Base-by-base conservation (phyloP, 306 rosid genomes). In the Vachellia pachyceras region DNA sequence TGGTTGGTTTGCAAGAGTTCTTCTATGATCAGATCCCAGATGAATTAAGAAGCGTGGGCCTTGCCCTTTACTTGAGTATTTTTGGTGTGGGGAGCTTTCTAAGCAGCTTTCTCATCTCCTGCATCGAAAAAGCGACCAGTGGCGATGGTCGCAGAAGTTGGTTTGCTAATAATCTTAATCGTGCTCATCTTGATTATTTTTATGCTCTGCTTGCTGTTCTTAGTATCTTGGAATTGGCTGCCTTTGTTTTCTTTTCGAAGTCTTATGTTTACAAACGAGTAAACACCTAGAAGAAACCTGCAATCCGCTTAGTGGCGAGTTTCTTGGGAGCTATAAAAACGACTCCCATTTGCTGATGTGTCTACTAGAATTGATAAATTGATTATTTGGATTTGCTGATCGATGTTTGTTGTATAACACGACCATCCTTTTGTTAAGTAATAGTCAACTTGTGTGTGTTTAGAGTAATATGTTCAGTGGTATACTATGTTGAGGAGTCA, bases 1-100 rank as follows among this genome's bases (percentile, higher is more conserved):
- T 90, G 88, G 89, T 93, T 61, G 97, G 96, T 57, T 83, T 93
- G n/a, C 92, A 93, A 72, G 97, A 93, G 67, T 91, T 91, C 71
- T 93, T 93, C 83, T 91, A 93, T 50, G 92, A 90, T 63, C 97
- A 91, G 66, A 89, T 88, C 39, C 96, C 96, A 54, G 72, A 52
- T 49, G 94, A 90, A 74, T 42, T 91, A 39, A 82, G 89, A 79
- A 93, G 97, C 66, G 46, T 91, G 25, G 97, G 96, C 40, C 85
- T 91, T 25, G 89, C 94, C 37, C 85, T 91, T 10, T 90, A 83
- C 79, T 78, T 86, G 29, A 89, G 94, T 63, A 88, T 91, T 42
- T 65, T 88, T 44, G 94, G 96, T 4, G 81, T 91, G 6, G 97
- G 94, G 36, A 87, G 68, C 88, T 87, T 91, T 65, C 72, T 93